phyloP scores from a whole-genome alignment of 306 rosid genomes.

The Begonia loranthoides region DNA sequence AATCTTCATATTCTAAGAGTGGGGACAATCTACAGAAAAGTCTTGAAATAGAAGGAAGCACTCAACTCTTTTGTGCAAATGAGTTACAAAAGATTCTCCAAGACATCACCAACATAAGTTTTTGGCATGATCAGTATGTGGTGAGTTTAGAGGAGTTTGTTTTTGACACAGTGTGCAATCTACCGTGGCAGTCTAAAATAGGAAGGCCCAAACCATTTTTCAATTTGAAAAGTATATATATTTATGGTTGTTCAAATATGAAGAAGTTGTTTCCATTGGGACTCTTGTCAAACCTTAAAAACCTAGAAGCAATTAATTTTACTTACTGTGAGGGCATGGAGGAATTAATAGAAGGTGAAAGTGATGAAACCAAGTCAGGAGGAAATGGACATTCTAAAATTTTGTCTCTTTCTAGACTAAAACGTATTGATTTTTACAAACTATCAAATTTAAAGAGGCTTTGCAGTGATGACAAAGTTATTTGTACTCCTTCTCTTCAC shows the following conservation, averaged over 20 bases:
- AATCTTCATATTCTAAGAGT: no score
- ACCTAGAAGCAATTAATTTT: neutral
- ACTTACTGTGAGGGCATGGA: neutral
- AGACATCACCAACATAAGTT: neutral
- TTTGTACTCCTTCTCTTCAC: neutral
- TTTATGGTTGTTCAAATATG: neutral
- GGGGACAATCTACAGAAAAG: no score
- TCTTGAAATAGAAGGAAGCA: neutral
- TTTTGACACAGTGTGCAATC: neutral
- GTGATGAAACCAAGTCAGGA: neutral
- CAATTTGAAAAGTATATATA: neutral
- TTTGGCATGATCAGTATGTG: neutral
- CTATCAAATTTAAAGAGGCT: neutral
- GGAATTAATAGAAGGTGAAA: neutral
- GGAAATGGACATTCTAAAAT: neutral
- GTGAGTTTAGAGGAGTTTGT: neutral
- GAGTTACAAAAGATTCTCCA: neutral
- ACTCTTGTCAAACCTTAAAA: neutral
- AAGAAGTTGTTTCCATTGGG: neutral
- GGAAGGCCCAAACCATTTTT: neutral
- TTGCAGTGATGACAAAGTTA: neutral
- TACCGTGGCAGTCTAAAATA: neutral
- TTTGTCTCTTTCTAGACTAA: neutral
- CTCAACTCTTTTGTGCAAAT: neutral
- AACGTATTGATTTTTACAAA: rapidly evolving